A percentile compares a stretch with the other conserved stretches of the same genome.
Evolutionary conservation across 1,284 basidiomycete species (phyloP).

Genomic region (Waitea zeae): DNA sequence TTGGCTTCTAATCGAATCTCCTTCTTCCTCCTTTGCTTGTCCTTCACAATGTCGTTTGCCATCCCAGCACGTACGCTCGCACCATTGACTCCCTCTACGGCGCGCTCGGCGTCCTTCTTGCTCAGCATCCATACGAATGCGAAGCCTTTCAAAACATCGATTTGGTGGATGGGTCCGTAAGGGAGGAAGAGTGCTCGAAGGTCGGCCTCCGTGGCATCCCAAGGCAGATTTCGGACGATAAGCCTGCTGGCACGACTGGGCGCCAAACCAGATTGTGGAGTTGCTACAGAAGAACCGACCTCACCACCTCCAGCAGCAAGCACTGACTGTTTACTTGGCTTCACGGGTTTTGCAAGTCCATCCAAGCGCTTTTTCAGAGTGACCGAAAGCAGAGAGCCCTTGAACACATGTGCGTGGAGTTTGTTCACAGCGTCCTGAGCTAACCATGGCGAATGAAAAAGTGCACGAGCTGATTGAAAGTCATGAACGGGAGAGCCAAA

Average conservation of each 20-base stretch:
- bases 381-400: conserved; percentile 76
- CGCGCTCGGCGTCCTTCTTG: conserved; percentile 73
- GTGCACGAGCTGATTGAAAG: conserved; percentile 48
- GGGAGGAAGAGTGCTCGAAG: conserved; percentile 79
- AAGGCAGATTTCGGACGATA: conserved; percentile 87
- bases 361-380: conserved; percentile 83
- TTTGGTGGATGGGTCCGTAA: conserved; percentile 76
- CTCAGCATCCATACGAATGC: conserved; percentile 94
- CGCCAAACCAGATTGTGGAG: conserved; percentile 16
- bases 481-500: conserved; percentile 10
- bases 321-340: conserved; percentile 12
- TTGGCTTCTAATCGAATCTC: conserved; percentile 40
- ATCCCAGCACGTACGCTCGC: conserved; percentile 51
- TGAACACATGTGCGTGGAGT: conserved; percentile 89
- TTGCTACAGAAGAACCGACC: conserved; percentile 9
- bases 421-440: conserved; percentile 66
- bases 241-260: conserved; percentile 65
- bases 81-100: conserved; percentile 76
- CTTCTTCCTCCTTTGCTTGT: conserved; percentile 68
- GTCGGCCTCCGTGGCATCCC: conserved; percentile 69
- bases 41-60: conserved; percentile 42
- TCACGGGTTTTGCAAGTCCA: conserved; percentile 34
- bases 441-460: conserved; percentile 58
- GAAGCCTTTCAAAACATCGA: conserved; percentile 79
- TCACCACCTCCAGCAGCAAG: conserved; percentile 11